Percentiles rank a stretch among this genome's conserved stretches.
These are phyloP conservation scores for Solanum acaule DNA, from an alignment of 257 asterid genomes.

Conservation along the genomic window DNA sequence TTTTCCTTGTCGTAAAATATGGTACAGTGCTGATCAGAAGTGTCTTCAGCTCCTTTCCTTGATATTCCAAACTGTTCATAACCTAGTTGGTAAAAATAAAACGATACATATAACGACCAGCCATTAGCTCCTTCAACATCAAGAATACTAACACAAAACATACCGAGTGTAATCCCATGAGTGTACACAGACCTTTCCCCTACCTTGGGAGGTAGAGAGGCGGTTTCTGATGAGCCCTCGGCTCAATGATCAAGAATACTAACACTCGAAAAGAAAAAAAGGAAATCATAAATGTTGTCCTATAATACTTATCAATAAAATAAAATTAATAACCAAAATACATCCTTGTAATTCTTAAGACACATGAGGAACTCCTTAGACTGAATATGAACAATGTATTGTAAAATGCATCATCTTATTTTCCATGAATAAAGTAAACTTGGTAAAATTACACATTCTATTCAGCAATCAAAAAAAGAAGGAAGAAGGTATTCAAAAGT, in stretches of 20 bases:
- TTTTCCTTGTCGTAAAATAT: conserved; percentile 88
- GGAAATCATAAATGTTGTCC: neutral
- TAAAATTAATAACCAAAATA: neutral
- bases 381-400: neutral
- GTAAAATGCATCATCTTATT: neutral
- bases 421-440: neutral
- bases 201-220: neutral
- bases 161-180: neutral
- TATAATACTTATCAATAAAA: neutral
- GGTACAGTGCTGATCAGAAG: conserved; percentile 82
- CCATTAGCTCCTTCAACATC: neutral
- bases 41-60: conserved; percentile 83
- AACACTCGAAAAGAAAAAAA: neutral
- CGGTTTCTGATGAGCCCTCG: neutral
- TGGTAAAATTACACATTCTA: neutral
- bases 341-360: neutral
- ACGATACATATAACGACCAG: neutral
- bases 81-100: conserved; percentile 20
- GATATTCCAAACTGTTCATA: conserved; percentile 89
- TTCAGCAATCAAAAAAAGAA: neutral
- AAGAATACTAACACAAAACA: neutral
- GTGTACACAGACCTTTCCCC: neutral
- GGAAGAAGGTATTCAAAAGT: neutral
- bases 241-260: neutral
- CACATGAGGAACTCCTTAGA: neutral